These are phyloP conservation scores for Cytospora leucostoma DNA, from an alignment of 2,329 filamentous ascomycete species.

Conservation along the genomic window DNA sequence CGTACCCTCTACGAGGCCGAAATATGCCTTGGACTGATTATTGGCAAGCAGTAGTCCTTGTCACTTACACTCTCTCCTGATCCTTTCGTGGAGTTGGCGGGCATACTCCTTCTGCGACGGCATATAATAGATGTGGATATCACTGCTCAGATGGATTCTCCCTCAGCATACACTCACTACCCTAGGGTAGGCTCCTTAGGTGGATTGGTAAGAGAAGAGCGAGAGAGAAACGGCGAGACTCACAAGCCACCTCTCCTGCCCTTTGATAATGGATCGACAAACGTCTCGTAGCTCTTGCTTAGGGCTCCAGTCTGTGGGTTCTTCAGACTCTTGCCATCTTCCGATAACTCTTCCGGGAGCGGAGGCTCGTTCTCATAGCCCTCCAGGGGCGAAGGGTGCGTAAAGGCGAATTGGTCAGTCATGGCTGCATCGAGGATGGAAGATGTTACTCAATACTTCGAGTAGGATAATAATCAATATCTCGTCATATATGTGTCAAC, in stretches of 20 bases:
- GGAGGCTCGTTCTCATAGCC: conserved; percentile 60
- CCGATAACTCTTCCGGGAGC: conserved; percentile 58
- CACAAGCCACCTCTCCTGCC: conserved; percentile 71
- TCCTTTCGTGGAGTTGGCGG: conserved; percentile 72
- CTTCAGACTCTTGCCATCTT: conserved; percentile 75
- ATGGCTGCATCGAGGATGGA: conserved; percentile 29
- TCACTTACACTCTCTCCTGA: conserved; percentile 72
- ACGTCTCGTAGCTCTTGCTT: conserved; percentile 71
- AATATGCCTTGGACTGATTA: not conserved
- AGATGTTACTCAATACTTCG: not conserved
- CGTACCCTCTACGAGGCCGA: too few species aligned
- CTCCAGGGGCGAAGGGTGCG: conserved; percentile 57
- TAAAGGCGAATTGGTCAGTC: conserved; percentile 45
- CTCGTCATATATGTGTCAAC: not conserved
- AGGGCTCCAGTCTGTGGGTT: conserved; percentile 63
- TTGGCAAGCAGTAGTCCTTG: not conserved
- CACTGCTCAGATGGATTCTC: conserved; percentile 47
- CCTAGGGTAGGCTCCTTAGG: not conserved
- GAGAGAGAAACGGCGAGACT: conserved; percentile 21
- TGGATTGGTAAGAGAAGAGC: not conserved
- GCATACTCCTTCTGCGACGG: conserved; percentile 69
- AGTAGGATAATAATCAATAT: not conserved
- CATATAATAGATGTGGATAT: conserved; percentile 84
- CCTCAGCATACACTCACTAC: not conserved
- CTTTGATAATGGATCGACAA: conserved; percentile 68